phyloP scores from a whole-genome alignment of 306 rosid genomes.

The Fragaria ananassa region DNA sequence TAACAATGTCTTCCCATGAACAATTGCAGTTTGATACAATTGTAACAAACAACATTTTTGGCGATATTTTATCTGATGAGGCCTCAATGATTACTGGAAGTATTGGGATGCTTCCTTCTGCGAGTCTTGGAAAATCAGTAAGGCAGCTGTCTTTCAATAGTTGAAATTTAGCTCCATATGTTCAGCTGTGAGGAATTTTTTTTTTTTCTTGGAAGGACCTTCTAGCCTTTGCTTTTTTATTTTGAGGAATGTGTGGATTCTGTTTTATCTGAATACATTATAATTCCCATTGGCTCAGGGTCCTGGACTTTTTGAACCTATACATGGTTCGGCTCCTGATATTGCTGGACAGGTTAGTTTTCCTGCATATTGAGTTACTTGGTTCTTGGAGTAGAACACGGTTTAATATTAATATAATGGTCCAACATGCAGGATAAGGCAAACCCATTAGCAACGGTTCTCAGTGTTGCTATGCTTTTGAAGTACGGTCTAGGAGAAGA shows the following conservation, averaged over 20 bases:
- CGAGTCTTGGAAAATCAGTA: slow-evolving; percentile 86
- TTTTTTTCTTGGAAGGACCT: slow-evolving; percentile 8
- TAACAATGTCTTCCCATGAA: slow-evolving; percentile 23
- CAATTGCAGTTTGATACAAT: slow-evolving; percentile 79
- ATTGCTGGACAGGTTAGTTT: slow-evolving; percentile 91
- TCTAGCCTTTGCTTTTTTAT: slow-evolving; percentile 16
- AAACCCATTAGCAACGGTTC: slow-evolving; percentile 90
- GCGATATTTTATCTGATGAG: slow-evolving; percentile 92
- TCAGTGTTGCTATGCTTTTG: slow-evolving; percentile 94
- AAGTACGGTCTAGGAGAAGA: slow-evolving; percentile 84
- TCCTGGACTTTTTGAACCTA: slow-evolving; percentile 95
- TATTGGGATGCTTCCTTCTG: slow-evolving; percentile 99
- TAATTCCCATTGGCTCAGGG: slow-evolving; percentile 52
- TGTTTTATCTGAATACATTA: slow-evolving; percentile 14
- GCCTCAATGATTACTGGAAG: slow-evolving; percentile 98
- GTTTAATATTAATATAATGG: slow-evolving; percentile 9
- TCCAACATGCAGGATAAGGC: slow-evolving; percentile 72
- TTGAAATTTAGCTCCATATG: slow-evolving; percentile 20
- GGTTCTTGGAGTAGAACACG: not conserved
- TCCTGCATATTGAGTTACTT: slow-evolving; percentile 13
- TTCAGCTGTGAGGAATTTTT: slow-evolving; percentile 21
- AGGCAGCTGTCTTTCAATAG: slow-evolving; percentile 14
- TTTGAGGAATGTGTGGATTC: slow-evolving; percentile 2
- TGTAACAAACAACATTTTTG: slow-evolving; percentile 92
- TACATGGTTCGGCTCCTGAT: slow-evolving; percentile 98